Base-by-base conservation (phyloP, 75 land plant genomes). In the Pinus tabuliformis region DNA sequence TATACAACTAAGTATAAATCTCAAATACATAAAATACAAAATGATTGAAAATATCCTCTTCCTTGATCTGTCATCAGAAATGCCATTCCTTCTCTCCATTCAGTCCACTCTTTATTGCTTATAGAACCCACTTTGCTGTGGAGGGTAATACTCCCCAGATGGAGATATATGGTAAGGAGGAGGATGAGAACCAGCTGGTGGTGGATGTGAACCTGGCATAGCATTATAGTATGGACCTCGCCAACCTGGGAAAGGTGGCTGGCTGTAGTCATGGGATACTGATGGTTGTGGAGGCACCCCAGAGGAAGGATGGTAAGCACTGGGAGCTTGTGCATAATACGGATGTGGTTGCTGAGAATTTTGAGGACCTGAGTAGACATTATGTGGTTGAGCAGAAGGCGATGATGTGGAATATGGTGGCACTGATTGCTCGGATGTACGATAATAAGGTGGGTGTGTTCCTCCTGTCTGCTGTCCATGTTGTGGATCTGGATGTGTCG, bases 241-340 rank as follows among this genome's bases (percentile, higher is more conserved):
- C 99, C 99, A 97, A 1, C 98, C 96, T 28, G 98, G 92, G 82
- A 95, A 97, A 11, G 98, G 89, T 28, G 98, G 98, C 70, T 92
- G 95, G 9, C 93, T 87, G 60, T 92, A 97, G 22, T 89, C 89
- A 58, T 83, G 93, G 77, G 70, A 76, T 52, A 36, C 79, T 22
- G 77, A 77, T 42, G 92, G 81, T 63, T 86, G 91, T 56, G 70
- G 75, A 56, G 60, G 79, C 49, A 56, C 54, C 78, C 75, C 39
- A 26, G 72, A 45, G n/a, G 77, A 82, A 6, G 80, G 87, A 58
- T 91, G 89, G 79, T 96, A 92, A 11, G 89, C 88, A 66, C 83
- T 76, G 62, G 74, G 77, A 30, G 79, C 74, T 33, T 85, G 80
- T 15, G 79, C 72, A 78, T 83, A 88, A 73, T 93, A 86, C 28